Conservation (phyloP, 2,329 filamentous ascomycete genomes). For the Neonectria magnoliae region DNA sequence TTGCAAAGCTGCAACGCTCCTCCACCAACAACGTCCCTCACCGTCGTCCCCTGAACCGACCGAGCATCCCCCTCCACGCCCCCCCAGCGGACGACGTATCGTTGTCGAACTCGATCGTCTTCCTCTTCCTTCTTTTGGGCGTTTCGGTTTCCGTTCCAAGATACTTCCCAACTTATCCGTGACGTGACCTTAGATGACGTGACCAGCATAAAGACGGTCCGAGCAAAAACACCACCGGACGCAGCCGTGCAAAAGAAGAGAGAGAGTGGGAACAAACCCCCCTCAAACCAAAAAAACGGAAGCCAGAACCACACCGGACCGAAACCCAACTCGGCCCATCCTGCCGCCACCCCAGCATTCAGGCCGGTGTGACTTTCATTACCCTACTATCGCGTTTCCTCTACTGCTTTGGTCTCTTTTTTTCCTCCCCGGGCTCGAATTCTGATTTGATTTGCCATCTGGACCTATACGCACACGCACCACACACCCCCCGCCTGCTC, state of each 20-base stretch:
- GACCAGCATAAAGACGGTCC: slow-evolving; percentile 11
- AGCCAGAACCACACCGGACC: slow-evolving; percentile 15
- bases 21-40: slow-evolving; percentile 21
- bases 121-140: background rate
- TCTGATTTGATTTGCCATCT: background rate
- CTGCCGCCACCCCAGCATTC: slow-evolving; percentile 7
- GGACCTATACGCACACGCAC: background rate
- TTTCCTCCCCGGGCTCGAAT: background rate
- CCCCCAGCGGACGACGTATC: background rate
- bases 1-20: background rate
- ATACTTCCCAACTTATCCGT: background rate
- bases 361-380: slow-evolving; percentile 7
- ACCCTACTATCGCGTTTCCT: background rate
- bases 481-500: background rate
- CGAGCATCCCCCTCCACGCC: background rate
- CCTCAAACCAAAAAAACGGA: background rate
- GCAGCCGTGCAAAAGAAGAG: background rate
- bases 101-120: background rate
- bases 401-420: background rate
- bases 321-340: slow-evolving; percentile 19
- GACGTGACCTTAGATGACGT: slow-evolving; percentile 17
- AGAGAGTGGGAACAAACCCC: slow-evolving; percentile 2
- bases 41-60: slow-evolving; percentile 10
- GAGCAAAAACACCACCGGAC: slow-evolving; percentile 11
- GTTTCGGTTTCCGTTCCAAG: background rate